These are phyloP conservation scores for Acanthamoeba lenticulata DNA, from an alignment of 208 protist species.

Conservation along the genomic window DNA sequence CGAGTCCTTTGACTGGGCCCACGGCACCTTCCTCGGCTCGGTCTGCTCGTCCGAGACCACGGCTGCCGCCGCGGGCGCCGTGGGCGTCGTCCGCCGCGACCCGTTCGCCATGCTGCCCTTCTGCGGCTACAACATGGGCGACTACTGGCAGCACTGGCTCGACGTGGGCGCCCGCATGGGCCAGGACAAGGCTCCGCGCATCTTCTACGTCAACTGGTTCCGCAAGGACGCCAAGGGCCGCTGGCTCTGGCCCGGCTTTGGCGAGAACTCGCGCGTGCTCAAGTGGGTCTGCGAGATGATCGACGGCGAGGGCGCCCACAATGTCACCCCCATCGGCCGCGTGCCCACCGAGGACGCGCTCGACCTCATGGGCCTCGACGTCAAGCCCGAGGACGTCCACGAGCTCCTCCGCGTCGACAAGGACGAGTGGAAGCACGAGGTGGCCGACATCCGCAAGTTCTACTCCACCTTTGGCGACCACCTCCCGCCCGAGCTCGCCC, in stretches of 20 bases:
- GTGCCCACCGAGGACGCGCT: no score
- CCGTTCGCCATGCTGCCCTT: conserved; percentile 92
- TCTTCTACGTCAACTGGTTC: conserved; percentile 92
- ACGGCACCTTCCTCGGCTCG: conserved; percentile 88
- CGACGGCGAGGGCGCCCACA: no score
- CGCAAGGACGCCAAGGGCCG: conserved; percentile 72
- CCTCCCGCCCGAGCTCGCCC: not conserved
- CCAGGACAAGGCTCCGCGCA: conserved; percentile 82
- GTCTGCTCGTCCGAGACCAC: conserved; percentile 85
- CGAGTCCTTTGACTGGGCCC: conserved; percentile 86
- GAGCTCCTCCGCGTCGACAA: not conserved
- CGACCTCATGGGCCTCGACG: no score
- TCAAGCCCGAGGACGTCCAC: no score
- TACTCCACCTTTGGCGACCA: not conserved
- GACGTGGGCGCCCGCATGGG: conserved; percentile 72
- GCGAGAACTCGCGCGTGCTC: no score
- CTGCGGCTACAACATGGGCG: conserved; percentile 90
- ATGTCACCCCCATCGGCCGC: no score
- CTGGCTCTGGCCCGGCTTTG: no score
- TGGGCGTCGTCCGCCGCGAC: conserved; percentile 80
- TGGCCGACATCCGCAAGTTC: not conserved
- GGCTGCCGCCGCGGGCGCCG: conserved; percentile 82
- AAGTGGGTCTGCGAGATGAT: no score
- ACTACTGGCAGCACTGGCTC: conserved; percentile 91
- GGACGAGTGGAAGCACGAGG: not conserved